Base-by-base conservation (phyloP, 2,329 filamentous ascomycete genomes). In the Coleophoma eucalyptorum region DNA sequence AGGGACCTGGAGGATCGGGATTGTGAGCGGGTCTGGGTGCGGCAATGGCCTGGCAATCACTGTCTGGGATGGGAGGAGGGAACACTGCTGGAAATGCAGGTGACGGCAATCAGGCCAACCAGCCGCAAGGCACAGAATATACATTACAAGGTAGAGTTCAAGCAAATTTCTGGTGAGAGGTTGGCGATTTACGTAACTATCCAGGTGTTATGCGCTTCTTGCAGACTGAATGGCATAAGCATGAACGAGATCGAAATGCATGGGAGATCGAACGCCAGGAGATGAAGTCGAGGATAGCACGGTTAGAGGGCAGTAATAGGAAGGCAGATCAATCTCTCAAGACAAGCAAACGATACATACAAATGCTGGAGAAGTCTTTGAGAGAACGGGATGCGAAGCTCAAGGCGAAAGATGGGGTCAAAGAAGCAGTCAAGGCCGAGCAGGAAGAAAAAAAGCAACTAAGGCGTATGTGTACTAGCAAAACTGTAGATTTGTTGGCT, bases 251-350 rank as follows among this genome's bases (percentile, higher is more conserved):
- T 67, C 85, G 94, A 63, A 99, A 99, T 72, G 87, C 91, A 35
- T 99, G 94, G 94, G 94, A 99, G 71, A 99, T 99, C 67, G 94
- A 99, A 72, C 87, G 91, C 66, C 94, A 96, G 63, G 94, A 99
- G 74, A 97, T 99, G 94, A 96, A 96, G 76, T 91, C 90, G 60
- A 86, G 95, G 65, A 97, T 99, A 73, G 93, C 93, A 47, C 88
- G 89, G 64, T 82, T 97, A 58, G 94, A 99, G 72, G 94, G 94
- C 49, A 90, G 96, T 60, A 83, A 87, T 32, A 81, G 92, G 57
- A 90, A 93, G 59, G 87, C 89, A 46, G 94, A 96, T 70, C 87
- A 89, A 55, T 83, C 92, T 51, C 92, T 96, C 63, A 91, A 92
- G 70, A 90, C 91, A 33, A 74, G 97, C 49, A 91, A 90, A 67